Percentiles rank a stretch among this genome's conserved stretches.
These are phyloP conservation scores for Zymoseptoria pseudotritici DNA, from an alignment of 2,329 filamentous ascomycete species.

Conservation along the genomic window DNA sequence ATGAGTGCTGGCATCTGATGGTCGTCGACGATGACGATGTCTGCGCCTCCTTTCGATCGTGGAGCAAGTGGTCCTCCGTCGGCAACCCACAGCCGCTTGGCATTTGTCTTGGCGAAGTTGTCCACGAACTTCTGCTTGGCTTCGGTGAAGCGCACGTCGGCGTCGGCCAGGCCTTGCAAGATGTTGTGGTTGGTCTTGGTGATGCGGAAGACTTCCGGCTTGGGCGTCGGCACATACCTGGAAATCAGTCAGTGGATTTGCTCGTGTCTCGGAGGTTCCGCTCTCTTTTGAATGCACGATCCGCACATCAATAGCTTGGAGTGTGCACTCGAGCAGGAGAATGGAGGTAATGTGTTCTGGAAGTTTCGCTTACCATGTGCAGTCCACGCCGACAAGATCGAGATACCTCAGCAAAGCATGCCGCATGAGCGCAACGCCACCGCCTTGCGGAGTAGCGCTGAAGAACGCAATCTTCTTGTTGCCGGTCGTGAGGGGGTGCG, in stretches of 20 bases:
- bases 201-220: conserved; percentile 70
- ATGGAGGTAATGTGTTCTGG: neutral
- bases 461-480: conserved; percentile 69
- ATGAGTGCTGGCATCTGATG: conserved; percentile 79
- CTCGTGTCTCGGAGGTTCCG: neutral
- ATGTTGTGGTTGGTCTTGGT: conserved; percentile 89
- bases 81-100: conserved; percentile 65
- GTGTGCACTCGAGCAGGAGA: neutral
- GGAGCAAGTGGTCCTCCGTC: conserved; percentile 59
- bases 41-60: conserved; percentile 62
- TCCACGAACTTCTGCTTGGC: conserved; percentile 57
- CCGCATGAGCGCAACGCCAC: conserved; percentile 74
- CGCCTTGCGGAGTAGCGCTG: conserved; percentile 73
- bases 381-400: conserved; percentile 57
- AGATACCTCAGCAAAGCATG: conserved; percentile 70
- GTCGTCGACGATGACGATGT: conserved; percentile 72
- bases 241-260: neutral
- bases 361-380: conserved; percentile 54
- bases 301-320: neutral
- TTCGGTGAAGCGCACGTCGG: conserved; percentile 55
- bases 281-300: neutral
- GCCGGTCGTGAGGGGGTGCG: conserved; percentile 53
- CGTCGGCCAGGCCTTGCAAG: conserved; percentile 66
- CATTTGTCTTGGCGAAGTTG: conserved; percentile 67
- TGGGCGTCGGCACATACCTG: conserved; percentile 61